These are phyloP conservation scores for Sporothrix brunneoviolacea DNA, from an alignment of 2,329 filamentous ascomycete species.

Conservation along the genomic window DNA sequence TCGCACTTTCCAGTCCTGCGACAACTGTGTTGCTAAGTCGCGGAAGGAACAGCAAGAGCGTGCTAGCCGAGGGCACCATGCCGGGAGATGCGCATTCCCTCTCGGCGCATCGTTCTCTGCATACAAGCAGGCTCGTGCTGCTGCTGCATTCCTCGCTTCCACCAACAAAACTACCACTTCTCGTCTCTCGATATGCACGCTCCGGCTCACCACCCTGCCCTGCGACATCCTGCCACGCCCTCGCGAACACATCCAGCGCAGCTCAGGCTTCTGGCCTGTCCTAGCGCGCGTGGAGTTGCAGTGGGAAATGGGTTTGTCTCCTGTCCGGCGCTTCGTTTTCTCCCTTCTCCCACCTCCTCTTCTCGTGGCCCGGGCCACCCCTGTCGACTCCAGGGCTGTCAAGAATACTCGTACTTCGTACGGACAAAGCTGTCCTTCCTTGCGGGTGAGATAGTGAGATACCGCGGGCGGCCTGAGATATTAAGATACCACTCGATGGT, in stretches of 20 bases:
- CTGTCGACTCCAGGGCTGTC: too few relatives aligned
- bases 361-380: too few relatives aligned
- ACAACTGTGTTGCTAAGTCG: background rate
- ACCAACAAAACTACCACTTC: too few relatives aligned
- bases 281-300: constrained; percentile 1
- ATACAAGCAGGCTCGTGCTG: background rate
- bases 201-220: background rate
- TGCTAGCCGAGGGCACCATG: constrained; percentile 4
- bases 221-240: background rate
- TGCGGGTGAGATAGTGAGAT: too few relatives aligned
- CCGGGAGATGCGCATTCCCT: background rate
- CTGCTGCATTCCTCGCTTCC: too few relatives aligned
- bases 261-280: background rate
- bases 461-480: too few relatives aligned
- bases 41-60: background rate
- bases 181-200: too few relatives aligned
- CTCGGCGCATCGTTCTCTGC: background rate
- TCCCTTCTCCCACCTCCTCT: background rate
- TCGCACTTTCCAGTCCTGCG: background rate
- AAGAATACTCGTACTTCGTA: too few relatives aligned
- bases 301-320: background rate
- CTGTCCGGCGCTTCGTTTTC: background rate
- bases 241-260: background rate
- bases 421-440: too few relatives aligned
- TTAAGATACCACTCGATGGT: too few relatives aligned